Evolutionary conservation across 805 yeast genomes (phyloP), one percentile per base, ranked within the genome.

Genomic region (Saccharomyces cerevisiae): DNA sequence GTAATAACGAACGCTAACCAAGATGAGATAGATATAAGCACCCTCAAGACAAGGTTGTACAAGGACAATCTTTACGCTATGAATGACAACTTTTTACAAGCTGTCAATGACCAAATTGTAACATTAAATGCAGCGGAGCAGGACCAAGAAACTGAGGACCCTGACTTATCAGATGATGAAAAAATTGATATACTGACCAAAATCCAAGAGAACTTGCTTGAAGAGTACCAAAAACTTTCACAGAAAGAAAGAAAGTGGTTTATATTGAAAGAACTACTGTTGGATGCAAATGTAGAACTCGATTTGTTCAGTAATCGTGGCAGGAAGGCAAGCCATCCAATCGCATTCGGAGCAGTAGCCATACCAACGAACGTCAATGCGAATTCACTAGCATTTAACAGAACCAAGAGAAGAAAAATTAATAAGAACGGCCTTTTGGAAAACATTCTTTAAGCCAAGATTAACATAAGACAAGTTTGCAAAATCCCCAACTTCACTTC

Each of bases 231-330:
- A 11, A n/a, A 27, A 1, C 49, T 57, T 17, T 54, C 61, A 8
- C 55, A 58, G 24, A 55, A 58, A 29, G 69, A 68, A 50, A 64
- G 63, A 47, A 66, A 62, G 54, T 68, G 71, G 73, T 68, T 68
- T 41, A 48, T 62, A 10, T 53, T 65, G 24, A 67, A 67, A 51
- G 73, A 69, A 52, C 36, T 67, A 11, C 14, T 69, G 32, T 54
- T 69, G 9, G 71, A 68, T 47, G 70, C 73, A 8, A 67, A 66
- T 52, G 57, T 63, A 3, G 70, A 68, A 53, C 55, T 68, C 43
- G 73, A 69, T 58, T 55, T 69, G 28, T 67, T 57, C 53, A 65
- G 69, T 48, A 22, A 47, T 31, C 21, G 41, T 48, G 46, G 51
- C 28, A 28, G 50, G 32, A 54, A 46, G 50, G 51, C 28, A 28